These are phyloP conservation scores for Shiraia sp. DNA, from an alignment of 2,329 filamentous ascomycete genomes.

Conservation along the genomic window DNA sequence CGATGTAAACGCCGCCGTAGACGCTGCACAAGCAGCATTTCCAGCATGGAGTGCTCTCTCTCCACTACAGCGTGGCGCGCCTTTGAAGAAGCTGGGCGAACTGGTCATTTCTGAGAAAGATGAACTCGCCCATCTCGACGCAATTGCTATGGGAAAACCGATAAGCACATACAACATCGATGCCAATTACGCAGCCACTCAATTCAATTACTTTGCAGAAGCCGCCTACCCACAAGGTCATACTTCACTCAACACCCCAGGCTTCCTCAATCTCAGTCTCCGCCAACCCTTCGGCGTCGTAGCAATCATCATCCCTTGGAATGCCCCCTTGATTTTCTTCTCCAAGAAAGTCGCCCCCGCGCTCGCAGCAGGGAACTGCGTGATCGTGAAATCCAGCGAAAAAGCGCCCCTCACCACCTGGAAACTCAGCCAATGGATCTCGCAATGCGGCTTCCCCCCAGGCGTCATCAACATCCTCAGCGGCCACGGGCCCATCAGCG, in stretches of 20 bases:
- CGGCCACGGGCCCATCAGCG: constrained; percentile 74
- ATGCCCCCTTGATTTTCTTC: constrained; percentile 31
- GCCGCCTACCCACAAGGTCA: constrained; percentile 76
- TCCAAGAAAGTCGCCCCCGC: constrained; percentile 31
- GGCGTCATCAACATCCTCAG: constrained; percentile 81
- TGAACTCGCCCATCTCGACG: constrained; percentile 77
- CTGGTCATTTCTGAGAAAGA: constrained; percentile 59
- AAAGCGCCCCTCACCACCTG: constrained; percentile 69
- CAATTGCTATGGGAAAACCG: constrained; percentile 82
- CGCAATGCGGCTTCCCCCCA: constrained; percentile 76
- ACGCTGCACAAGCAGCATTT: constrained; percentile 29
- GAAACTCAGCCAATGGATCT: constrained; percentile 76
- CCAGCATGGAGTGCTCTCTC: constrained; percentile 41
- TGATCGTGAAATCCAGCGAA: constrained; percentile 34
- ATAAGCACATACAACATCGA: constrained; percentile 72
- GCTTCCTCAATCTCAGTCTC: constrained; percentile 66
- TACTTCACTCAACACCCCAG: constrained; percentile 63
- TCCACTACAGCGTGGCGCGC: constrained; percentile 43
- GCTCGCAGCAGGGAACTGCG: constrained; percentile 30
- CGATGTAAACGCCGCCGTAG: constrained; percentile 30
- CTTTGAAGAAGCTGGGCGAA: constrained; percentile 51
- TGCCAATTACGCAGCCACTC: constrained; percentile 75
- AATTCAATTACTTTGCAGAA: constrained; percentile 80
- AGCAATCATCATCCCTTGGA: constrained; percentile 74
- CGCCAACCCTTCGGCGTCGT: constrained; percentile 77